Percentiles rank a stretch among this genome's conserved stretches.
These are phyloP conservation scores for Bipolaris cookei DNA, from an alignment of 2,329 filamentous ascomycete genomes.

Conservation along the genomic window DNA sequence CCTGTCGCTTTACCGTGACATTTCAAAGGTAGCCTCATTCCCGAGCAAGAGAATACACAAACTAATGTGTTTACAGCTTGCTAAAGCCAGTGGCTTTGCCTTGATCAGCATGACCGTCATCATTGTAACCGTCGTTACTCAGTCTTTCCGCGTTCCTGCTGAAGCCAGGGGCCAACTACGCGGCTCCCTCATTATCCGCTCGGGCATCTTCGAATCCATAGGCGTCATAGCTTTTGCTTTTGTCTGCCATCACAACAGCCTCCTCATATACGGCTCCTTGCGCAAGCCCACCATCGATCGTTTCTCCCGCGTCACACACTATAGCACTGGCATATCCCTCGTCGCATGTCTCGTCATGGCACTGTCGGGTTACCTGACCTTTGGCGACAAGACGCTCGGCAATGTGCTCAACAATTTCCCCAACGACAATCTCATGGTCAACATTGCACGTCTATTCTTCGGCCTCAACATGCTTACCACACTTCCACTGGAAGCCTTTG, in stretches of 20 bases:
- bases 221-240: conserved; percentile 95
- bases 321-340: conserved; percentile 88
- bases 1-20: conserved; percentile 91
- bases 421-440: conserved; percentile 87
- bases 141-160: conserved; percentile 75
- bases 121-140: conserved; percentile 82
- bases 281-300: conserved; percentile 94
- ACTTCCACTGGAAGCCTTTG: conserved; percentile 93
- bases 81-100: conserved; percentile 93
- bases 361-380: conserved; percentile 86
- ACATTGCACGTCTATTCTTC: conserved; percentile 92
- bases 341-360: conserved; percentile 90
- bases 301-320: conserved; percentile 91
- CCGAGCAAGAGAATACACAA: conserved; percentile 8
- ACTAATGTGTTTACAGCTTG: conserved; percentile 67
- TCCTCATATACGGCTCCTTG: conserved; percentile 95
- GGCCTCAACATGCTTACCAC: conserved; percentile 99
- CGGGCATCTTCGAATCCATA: conserved; percentile 91
- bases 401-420: conserved; percentile 99
- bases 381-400: conserved; percentile 88
- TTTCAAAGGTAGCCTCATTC: conserved; percentile 71
- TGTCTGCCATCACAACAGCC: conserved; percentile 89
- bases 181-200: conserved; percentile 76
- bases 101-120: conserved; percentile 93
- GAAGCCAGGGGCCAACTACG: conserved; percentile 75